Percentiles rank a stretch among this genome's conserved stretches.
These are phyloP conservation scores for Sugiyamaella smithiae DNA, from an alignment of 805 yeast species.

Conservation along the genomic window DNA sequence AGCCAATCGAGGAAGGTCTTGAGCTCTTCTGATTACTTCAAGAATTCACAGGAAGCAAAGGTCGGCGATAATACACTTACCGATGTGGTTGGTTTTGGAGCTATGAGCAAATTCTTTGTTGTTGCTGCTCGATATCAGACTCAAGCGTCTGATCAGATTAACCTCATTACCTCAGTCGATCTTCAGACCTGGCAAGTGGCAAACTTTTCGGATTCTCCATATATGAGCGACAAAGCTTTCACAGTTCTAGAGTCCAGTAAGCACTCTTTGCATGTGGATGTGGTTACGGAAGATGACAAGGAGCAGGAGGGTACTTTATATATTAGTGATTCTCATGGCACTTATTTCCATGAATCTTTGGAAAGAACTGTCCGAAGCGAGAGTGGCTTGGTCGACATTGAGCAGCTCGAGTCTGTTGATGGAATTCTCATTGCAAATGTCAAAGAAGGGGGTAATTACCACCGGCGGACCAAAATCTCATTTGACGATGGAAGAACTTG, in stretches of 20 bases:
- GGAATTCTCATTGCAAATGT: conserved; percentile 59
- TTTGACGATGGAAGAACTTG: conserved; percentile 40
- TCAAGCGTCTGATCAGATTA: background rate
- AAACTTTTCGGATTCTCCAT: conserved; percentile 31
- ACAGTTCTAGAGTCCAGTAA: conserved; percentile 40
- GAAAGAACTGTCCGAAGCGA: conserved; percentile 31
- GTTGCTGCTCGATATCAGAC: conserved; percentile 32
- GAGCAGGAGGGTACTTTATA: conserved; percentile 33
- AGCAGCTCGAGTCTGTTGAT: conserved; percentile 51
- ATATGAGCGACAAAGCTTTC: conserved; percentile 27
- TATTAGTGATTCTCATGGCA: conserved; percentile 50
- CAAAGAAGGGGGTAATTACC: conserved; percentile 22
- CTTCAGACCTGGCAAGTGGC: conserved; percentile 36
- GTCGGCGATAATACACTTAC: conserved; percentile 35
- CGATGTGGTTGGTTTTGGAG: conserved; percentile 36
- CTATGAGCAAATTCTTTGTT: conserved; percentile 35
- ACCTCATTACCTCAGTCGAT: conserved; percentile 31
- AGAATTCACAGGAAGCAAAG: conserved; percentile 32
- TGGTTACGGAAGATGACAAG: conserved; percentile 22
- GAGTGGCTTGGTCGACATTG: conserved; percentile 41
- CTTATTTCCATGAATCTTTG: conserved; percentile 46
- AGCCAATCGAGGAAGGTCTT: conserved; percentile 38
- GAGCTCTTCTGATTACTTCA: conserved; percentile 46
- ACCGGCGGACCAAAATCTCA: conserved; percentile 36
- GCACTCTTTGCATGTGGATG: conserved; percentile 42